Evolutionary conservation across 352 stramenopile genomes (phyloP).

Genomic region (Pythium rishiriense): DNA sequence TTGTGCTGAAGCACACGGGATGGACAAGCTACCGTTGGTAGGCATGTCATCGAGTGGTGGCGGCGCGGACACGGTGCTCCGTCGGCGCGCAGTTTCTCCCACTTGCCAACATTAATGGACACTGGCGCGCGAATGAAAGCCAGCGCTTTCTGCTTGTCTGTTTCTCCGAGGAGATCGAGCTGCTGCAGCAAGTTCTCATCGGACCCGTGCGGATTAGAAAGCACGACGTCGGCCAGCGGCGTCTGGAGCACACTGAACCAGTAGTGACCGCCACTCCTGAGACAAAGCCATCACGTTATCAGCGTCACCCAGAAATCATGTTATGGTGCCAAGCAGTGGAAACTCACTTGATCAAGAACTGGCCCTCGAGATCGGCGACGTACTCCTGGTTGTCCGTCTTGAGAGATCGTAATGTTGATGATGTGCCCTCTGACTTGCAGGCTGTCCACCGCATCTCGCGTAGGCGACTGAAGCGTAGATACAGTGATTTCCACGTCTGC

Average conservation of each 20-base stretch:
- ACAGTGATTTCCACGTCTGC: constrained; percentile 61
- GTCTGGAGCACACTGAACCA: constrained; percentile 71
- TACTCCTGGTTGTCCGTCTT: constrained; percentile 80
- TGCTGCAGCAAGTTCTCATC: constrained; percentile 9
- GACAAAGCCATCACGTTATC: background rate
- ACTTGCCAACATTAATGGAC: constrained; percentile 49
- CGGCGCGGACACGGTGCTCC: constrained; percentile 52
- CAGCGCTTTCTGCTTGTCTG: constrained; percentile 25
- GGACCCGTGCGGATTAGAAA: background rate
- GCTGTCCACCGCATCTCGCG: constrained; percentile 41
- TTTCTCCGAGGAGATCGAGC: background rate
- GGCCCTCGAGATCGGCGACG: constrained; percentile 34
- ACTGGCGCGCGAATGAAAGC: constrained; percentile 41
- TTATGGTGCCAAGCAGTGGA: too few relatives aligned
- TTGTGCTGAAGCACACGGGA: constrained; percentile 21
- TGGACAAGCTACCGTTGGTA: constrained; percentile 35
- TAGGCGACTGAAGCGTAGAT: constrained; percentile 47
- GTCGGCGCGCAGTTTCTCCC: constrained; percentile 53
- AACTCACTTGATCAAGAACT: constrained; percentile 45
- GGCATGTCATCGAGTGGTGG: constrained; percentile 67
- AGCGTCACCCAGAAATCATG: background rate
- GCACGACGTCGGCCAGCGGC: constrained; percentile 2
- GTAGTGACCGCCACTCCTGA: constrained; percentile 70
- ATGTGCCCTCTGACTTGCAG: constrained; percentile 43
- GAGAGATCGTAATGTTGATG: constrained; percentile 52